phyloP scores from a whole-genome alignment of 129 eudicot genomes.

The Deinandra increscens region DNA sequence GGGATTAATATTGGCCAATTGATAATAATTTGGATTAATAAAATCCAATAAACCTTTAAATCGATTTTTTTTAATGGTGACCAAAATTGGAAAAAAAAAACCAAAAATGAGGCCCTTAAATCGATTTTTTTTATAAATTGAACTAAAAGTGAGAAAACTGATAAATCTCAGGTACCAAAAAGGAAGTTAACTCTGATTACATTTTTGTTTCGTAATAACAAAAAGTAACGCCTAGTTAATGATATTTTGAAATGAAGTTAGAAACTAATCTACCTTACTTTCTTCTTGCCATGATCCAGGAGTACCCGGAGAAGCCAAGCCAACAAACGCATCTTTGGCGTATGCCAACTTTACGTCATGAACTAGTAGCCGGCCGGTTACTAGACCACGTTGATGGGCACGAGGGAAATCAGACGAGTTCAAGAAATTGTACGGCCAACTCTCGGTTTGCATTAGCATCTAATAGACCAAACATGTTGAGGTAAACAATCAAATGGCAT shows the following conservation, averaged over 20 bases:
- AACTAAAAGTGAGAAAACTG: no score
- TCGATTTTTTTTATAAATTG: no score
- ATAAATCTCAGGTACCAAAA: no score
- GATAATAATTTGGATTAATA: no score
- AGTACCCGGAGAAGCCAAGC: conserved; percentile 67
- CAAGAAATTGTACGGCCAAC: conserved; percentile 72
- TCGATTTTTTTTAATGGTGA: no score
- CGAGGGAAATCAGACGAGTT: conserved; percentile 44
- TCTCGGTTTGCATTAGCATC: conserved; percentile 60
- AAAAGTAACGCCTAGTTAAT: no score
- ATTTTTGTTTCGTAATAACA: no score
- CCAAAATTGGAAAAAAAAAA: no score
- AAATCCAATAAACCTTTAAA: no score
- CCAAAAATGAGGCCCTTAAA: no score
- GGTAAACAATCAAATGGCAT: neutral
- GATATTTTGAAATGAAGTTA: neutral
- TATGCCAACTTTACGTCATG: conserved; percentile 38
- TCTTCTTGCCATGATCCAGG: conserved; percentile 80
- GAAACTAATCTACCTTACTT: conserved; percentile 45
- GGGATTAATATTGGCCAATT: no score
- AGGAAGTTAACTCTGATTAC: no score
- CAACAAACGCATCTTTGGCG: conserved; percentile 56
- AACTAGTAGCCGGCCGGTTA: conserved; percentile 56
- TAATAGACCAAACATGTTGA: conserved; percentile 5
- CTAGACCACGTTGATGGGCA: conserved; percentile 50